Evolutionary conservation across 2,329 filamentous ascomycete species (phyloP).

Genomic region (Ophiostoma australiae): DNA sequence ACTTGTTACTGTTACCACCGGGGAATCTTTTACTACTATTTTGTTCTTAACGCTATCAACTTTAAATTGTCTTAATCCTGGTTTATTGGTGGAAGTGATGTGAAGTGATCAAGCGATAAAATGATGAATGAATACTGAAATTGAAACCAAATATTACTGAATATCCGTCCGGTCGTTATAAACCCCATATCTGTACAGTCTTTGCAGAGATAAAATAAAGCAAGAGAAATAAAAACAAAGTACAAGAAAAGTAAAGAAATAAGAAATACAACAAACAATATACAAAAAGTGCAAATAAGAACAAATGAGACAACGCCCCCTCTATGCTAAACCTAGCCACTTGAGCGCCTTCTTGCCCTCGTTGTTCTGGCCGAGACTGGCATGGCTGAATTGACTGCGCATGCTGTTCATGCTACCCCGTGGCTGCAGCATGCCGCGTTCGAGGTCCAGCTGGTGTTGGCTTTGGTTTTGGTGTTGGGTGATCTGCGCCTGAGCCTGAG

Average conservation of each 20-base stretch:
- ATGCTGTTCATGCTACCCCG: constrained; percentile 18
- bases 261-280: constrained; percentile 1
- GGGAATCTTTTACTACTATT: constrained; percentile 13
- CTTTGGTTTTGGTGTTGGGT: neutral
- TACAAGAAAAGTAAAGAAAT: neutral
- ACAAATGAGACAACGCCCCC: neutral
- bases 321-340: constrained; percentile 46
- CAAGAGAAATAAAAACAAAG: neutral
- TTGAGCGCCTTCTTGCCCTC: constrained; percentile 46
- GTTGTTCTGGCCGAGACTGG: constrained; percentile 25
- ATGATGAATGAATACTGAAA: neutral
- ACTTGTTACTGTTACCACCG: constrained; percentile 3
- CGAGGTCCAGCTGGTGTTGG: neutral
- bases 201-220: neutral
- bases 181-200: neutral
- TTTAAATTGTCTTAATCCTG: neutral
- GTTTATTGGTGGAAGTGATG: neutral
- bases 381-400: constrained; percentile 17
- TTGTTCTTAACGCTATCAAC: constrained; percentile 7
- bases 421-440: neutral
- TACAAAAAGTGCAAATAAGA: neutral
- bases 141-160: neutral
- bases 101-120: neutral
- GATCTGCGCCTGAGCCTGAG: neutral
- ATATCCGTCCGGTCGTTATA: neutral